Conservation (phyloP, 768 basidiomycete species). For the Calocybe indica region DNA sequence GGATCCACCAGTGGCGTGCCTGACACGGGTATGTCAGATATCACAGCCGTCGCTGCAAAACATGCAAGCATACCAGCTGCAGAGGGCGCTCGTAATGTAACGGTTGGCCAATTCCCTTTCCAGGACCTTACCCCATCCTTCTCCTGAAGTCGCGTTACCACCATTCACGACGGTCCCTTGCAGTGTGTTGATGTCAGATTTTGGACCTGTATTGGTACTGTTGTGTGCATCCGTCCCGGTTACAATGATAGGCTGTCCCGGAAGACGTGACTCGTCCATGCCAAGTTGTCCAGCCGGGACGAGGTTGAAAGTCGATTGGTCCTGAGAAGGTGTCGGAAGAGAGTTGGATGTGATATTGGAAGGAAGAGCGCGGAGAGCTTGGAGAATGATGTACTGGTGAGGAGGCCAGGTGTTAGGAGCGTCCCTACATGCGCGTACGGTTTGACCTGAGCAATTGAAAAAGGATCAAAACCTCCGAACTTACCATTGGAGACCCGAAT, state of each 20-base stretch:
- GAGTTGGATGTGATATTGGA: conserved; percentile 55
- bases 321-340: conserved; percentile 43
- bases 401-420: conserved; percentile 89
- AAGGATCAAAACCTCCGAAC: conserved; percentile 2
- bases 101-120: conserved; percentile 77
- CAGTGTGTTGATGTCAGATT: conserved; percentile 54
- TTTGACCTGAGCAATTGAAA: background rate
- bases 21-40: conserved; percentile 14
- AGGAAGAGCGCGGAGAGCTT: conserved; percentile 72
- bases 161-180: conserved; percentile 59
- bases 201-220: conserved; percentile 44
- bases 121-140: conserved; percentile 62
- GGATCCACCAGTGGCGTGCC: conserved; percentile 85
- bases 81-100: conserved; percentile 76
- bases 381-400: conserved; percentile 74
- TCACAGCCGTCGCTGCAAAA: background rate
- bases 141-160: conserved; percentile 50
- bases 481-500: conserved; percentile 79
- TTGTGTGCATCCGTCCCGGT: conserved; percentile 25
- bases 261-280: conserved; percentile 63
- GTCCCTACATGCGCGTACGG: conserved; percentile 41
- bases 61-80: conserved; percentile 66
- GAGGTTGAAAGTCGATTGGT: conserved; percentile 58
- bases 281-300: conserved; percentile 81
- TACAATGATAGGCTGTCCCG: conserved; percentile 51